phyloP scores from a whole-genome alignment of 1,139 yeast species.

The Saccharomyces hybrid region DNA sequence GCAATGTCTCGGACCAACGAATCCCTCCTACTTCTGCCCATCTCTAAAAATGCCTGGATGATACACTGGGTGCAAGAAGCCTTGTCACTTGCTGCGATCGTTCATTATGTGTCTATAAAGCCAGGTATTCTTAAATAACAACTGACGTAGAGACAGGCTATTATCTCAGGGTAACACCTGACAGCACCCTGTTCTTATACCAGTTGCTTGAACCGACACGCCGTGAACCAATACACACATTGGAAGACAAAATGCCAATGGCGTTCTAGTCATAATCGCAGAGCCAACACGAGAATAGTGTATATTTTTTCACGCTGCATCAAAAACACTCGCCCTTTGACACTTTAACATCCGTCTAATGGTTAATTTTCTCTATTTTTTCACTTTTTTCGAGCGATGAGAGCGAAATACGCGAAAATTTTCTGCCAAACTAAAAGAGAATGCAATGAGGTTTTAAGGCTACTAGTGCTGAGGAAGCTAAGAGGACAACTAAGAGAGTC shows the following conservation, averaged over 20 bases:
- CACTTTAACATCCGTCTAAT: not conserved
- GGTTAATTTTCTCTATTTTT: not conserved
- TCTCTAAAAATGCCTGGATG: conserved; percentile 1
- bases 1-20: conserved; percentile 28
- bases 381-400: not conserved
- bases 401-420: not conserved
- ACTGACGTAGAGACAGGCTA: not conserved
- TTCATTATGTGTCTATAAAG: not conserved
- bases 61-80: not conserved
- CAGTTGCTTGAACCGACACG: not conserved
- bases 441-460: not conserved
- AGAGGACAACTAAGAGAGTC: not conserved
- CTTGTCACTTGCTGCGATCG: not conserved
- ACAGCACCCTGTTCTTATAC: not conserved
- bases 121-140: not conserved
- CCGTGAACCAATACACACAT: not conserved
- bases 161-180: not conserved
- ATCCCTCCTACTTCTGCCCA: conserved; percentile 21
- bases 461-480: not conserved
- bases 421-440: not conserved
- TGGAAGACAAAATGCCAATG: not conserved
- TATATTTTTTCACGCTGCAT: not conserved
- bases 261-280: not conserved
- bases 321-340: not conserved
- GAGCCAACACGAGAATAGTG: not conserved